Base-by-base conservation (phyloP, 2,329 filamentous ascomycete species). In the Ophiosphaerella narmari region DNA sequence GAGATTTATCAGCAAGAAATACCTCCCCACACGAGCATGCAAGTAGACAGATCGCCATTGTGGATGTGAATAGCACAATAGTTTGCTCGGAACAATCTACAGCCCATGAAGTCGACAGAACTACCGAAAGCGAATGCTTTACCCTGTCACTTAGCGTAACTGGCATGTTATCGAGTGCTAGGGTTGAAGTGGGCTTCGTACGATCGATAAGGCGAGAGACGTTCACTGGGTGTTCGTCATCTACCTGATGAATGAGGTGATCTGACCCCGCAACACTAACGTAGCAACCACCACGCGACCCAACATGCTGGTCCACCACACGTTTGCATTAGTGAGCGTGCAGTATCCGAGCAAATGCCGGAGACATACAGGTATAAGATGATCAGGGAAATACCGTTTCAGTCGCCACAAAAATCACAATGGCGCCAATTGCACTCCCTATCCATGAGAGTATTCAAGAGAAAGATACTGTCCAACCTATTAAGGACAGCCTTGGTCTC, bases 401-500 rank as follows among this genome's bases (percentile, higher is more conserved):
- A 9, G 11, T n/a, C 24, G 29, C 18, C 7, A 26, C 18, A n/a
- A 18, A 24, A 24, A 39, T 48, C 46, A 73, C 16, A 45, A 83
- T 83, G 80, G 79, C 80, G 41, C 85, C 85, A 7, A 78, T 80
- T 59, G 79, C 86, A 34, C 86, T 89, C 57, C 64, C 68, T 14
- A 62, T 68, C 31, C 53, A 83, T 5, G 75, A 77, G n/a, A 40
- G n/a, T 32, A 89, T 90, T 53, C 50, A 59, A 43, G 56, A 62
- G 31, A 80, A 80, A 34, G 87, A 90, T 65, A 81, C 85, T 12
- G 82, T 80, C 6, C 73, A 81, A 52, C 87, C 82, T 0, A 79
- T 74, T 54, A 90, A 89, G 62, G 86, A 89, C 64, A 85, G 74
- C 0, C 76, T 91, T 1, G 79, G 77, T 1, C 75, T 90, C 6